These are phyloP conservation scores for Starmerella vaccinii DNA, from an alignment of 805 yeast species.

Conservation along the genomic window DNA sequence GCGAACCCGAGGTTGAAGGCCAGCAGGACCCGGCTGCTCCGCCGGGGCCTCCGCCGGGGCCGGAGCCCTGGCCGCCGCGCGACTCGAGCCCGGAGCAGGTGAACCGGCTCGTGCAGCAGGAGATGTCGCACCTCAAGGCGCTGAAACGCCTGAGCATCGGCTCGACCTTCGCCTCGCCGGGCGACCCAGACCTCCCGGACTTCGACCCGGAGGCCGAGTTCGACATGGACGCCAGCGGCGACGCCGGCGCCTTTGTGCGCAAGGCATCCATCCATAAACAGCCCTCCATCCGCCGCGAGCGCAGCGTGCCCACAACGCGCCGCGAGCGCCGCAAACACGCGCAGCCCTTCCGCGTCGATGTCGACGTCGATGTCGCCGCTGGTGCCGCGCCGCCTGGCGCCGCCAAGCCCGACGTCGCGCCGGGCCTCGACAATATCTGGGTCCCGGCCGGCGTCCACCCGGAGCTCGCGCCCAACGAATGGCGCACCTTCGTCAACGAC, in stretches of 20 bases:
- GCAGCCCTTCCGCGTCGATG: not conserved
- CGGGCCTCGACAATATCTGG: conserved; percentile 47
- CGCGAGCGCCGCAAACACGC: not conserved
- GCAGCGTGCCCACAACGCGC: conserved; percentile 1
- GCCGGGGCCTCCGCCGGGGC: not conserved
- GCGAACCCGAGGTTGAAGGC: not conserved
- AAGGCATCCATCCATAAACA: conserved; percentile 8
- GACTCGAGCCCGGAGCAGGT: conserved; percentile 23
- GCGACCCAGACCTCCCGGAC: conserved; percentile 35
- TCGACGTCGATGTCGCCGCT: too few species aligned
- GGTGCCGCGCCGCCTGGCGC: not conserved
- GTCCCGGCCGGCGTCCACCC: conserved; percentile 95
- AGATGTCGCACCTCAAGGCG: conserved; percentile 34
- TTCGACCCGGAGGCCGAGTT: conserved; percentile 11
- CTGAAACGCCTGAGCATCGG: conserved; percentile 36
- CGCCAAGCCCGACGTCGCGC: not conserved
- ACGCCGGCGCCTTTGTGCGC: conserved; percentile 7
- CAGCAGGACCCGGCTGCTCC: not conserved
- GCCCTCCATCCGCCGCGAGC: conserved; percentile 6
- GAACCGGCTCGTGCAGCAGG: conserved; percentile 34
- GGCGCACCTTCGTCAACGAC: conserved; percentile 35
- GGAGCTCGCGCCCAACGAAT: conserved; percentile 82
- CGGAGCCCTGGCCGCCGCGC: conserved; percentile 11
- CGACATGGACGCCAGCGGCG: not conserved
- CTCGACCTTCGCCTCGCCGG: conserved; percentile 27